Evolutionary conservation across 2,329 filamentous ascomycete genomes (phyloP), one percentile per base, ranked within the genome.

Genomic region (Tolypocladium paradoxum): DNA sequence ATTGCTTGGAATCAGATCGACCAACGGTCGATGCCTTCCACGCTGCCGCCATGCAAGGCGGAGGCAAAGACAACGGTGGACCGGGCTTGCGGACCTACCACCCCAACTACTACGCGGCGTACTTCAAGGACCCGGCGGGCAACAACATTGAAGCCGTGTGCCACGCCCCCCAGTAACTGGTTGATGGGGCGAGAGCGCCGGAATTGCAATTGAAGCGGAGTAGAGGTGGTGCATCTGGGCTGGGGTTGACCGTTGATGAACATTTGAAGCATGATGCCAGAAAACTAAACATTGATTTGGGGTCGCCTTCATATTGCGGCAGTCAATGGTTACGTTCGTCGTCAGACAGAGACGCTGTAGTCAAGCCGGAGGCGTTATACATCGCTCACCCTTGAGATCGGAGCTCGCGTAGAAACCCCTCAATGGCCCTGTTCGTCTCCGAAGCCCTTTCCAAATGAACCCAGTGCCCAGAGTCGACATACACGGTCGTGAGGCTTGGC

Each of bases 101-200:
- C 46, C 60, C 69, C 16, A 66, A 66, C 6, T 80, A 79, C 60
- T 81, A 78, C 51, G 76, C 62, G 1, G 74, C 76, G 0, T 81
- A 75, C 64, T 67, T 79, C 6, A 60, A 70, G 40, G 76, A 79
- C 58, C 74, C 76, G 1, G 63, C 68, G 4, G 76, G 77, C 0
- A 79, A 79, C 58, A 80, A 80, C 57, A 70, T 79, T 46, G 77
- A 80, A 63, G 70, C 69, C 50, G 67, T 76, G 4, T 58, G 54
- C 45, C 57, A 58, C 37, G 7, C 22, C 20, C 31, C 48, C 11
- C 22, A 27, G 20, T 50, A 47, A 36, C 0, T 8, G 6, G 16
- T 16, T n/a, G 35, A n/a, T n/a, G 35, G 16, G 4, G 6, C 9
- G 35, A 18, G 8, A 14, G 33, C 33, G 33, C 12, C 12, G 11